Percentiles rank a stretch among this genome's conserved stretches.
Evolutionary conservation across 2,329 filamentous ascomycete genomes (phyloP).

Genomic region (Botrytis galanthina): DNA sequence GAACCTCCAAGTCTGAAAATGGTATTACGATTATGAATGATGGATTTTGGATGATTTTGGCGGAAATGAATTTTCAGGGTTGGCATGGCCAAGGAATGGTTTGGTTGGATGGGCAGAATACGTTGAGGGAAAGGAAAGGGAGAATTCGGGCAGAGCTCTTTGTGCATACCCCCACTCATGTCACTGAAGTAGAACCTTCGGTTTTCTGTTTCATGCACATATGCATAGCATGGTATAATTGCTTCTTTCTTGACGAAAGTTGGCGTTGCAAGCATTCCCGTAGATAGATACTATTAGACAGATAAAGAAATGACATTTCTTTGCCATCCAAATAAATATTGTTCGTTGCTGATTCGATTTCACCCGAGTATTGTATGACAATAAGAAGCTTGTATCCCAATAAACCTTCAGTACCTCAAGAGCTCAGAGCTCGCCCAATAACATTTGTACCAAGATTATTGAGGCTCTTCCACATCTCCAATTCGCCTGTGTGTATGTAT

Average conservation of each 20-base stretch:
- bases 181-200: neutral
- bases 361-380: neutral
- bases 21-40: neutral
- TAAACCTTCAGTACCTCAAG: neutral
- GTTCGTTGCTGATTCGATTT: neutral
- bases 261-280: constrained; percentile 1
- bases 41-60: constrained; percentile 18
- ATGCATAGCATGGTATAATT: constrained; percentile 9
- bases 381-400: neutral
- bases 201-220: neutral
- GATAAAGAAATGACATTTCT: neutral
- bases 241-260: neutral
- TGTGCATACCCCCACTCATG: constrained; percentile 3
- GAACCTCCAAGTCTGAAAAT: constrained; percentile 18
- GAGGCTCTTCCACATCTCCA: neutral
- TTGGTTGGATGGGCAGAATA: neutral
- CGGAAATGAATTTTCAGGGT: neutral
- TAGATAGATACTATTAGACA: constrained; percentile 10
- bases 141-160: neutral
- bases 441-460: neutral
- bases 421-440: neutral
- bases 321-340: neutral
- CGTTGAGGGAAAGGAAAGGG: neutral
- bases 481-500: neutral
- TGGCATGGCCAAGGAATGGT: neutral